phyloP scores from a whole-genome alignment of 2,329 filamentous ascomycete species.

The Claviceps cyperi region DNA sequence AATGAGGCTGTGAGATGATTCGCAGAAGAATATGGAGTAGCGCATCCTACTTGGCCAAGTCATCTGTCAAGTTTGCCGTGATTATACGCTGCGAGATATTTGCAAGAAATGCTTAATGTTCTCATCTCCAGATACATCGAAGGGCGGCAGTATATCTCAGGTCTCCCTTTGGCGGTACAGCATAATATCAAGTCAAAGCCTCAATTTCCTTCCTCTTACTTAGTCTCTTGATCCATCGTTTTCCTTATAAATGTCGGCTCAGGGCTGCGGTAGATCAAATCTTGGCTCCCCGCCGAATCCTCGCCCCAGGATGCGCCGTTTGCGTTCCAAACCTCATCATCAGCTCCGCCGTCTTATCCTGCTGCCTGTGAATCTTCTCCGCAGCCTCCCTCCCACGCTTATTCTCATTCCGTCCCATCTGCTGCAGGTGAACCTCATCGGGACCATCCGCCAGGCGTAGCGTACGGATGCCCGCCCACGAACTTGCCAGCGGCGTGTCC shows the following conservation, averaged over 20 bases:
- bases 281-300: conserved; percentile 32
- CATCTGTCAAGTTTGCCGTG: too few species aligned
- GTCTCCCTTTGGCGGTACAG: too few species aligned
- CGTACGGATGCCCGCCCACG: conserved; percentile 72
- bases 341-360: conserved; percentile 48
- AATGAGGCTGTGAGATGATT: too few species aligned
- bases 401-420: conserved; percentile 71
- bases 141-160: too few species aligned
- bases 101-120: too few species aligned
- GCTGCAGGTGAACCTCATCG: conserved; percentile 84
- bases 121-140: too few species aligned
- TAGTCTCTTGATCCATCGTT: not conserved
- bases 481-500: conserved; percentile 77
- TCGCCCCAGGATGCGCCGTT: conserved; percentile 34
- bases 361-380: conserved; percentile 49
- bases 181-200: too few species aligned
- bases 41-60: too few species aligned
- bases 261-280: conserved; percentile 19
- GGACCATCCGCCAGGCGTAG: conserved; percentile 83
- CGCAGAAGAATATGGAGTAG: too few species aligned
- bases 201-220: not conserved
- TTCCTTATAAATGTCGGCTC: not conserved
- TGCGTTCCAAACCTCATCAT: conserved; percentile 41
- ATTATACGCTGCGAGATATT: too few species aligned
- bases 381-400: conserved; percentile 48